A percentile compares a stretch with the other conserved stretches of the same genome.
These are phyloP conservation scores for Mycena chlorophos DNA, from an alignment of 768 basidiomycete species.

Conservation along the genomic window DNA sequence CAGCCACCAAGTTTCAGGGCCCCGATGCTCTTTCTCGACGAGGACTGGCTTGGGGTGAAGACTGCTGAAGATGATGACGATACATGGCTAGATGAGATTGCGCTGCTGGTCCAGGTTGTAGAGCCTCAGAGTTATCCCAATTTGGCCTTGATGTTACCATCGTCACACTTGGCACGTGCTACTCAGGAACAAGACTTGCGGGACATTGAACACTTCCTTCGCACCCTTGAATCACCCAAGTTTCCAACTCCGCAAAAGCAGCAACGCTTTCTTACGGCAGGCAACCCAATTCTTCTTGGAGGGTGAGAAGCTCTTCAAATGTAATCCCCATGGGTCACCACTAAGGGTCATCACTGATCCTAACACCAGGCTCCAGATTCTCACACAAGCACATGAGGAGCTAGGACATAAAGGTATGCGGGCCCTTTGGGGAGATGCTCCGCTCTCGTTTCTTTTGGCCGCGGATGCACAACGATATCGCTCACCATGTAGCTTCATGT, in stretches of 20 bases:
- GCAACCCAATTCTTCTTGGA: constrained; percentile 12
- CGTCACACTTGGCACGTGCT: not conserved
- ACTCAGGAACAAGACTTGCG: not conserved
- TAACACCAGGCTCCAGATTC: not conserved
- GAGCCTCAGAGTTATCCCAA: not conserved
- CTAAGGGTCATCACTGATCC: constrained; percentile 11
- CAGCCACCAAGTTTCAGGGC: constrained; percentile 31
- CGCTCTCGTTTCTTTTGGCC: constrained; percentile 28
- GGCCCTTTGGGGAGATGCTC: constrained; percentile 5
- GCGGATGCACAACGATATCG: constrained; percentile 14
- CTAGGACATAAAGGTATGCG: constrained; percentile 26
- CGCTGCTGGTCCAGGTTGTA: not conserved
- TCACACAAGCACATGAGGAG: constrained; percentile 18
- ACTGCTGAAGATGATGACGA: constrained; percentile 28
- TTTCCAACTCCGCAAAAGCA: not conserved
- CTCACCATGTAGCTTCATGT: constrained; percentile 28
- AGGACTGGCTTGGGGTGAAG: constrained; percentile 15
- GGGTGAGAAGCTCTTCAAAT: constrained; percentile 7
- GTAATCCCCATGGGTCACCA: not conserved
- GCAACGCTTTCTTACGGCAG: constrained; percentile 8
- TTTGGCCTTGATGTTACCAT: not conserved
- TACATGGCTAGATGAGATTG: not conserved
- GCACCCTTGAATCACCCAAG: constrained; percentile 10
- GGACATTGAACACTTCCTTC: constrained; percentile 18
- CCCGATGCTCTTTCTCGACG: constrained; percentile 40